phyloP scores from a whole-genome alignment of 352 stramenopile species.

The Pythium dissotocum region DNA sequence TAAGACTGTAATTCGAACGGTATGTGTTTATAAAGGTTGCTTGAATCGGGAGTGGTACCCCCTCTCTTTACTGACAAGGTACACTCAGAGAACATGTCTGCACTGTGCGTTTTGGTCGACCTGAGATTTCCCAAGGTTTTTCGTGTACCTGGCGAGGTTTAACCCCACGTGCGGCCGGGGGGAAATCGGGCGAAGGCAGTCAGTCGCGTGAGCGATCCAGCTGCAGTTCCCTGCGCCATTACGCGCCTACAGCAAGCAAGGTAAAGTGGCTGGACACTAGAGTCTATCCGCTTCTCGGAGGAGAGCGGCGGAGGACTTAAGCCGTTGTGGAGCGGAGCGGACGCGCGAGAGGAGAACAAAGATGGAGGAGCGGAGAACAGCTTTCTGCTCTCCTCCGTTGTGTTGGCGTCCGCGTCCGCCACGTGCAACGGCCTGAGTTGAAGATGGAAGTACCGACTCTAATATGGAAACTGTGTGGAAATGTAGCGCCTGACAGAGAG shows the following conservation, averaged over 20 bases:
- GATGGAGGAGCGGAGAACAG: neutral
- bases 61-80: conserved; percentile 9
- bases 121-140: conserved; percentile 32
- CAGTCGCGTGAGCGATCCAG: conserved; percentile 13
- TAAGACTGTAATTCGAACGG: no score
- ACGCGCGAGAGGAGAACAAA: neutral
- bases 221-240: conserved; percentile 8
- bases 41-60: neutral
- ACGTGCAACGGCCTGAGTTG: neutral
- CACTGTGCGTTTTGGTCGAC: conserved; percentile 24
- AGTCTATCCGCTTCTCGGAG: no score
- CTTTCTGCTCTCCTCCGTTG: neutral
- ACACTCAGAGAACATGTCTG: neutral
- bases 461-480: neutral
- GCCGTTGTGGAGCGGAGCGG: no score
- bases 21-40: no score
- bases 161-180: conserved; percentile 28
- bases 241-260: conserved; percentile 17
- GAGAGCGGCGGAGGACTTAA: neutral
- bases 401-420: neutral
- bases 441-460: neutral
- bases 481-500: conserved; percentile 14
- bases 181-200: conserved; percentile 29
- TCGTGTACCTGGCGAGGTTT: conserved; percentile 23
- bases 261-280: conserved; percentile 7